Percentiles rank a stretch among this genome's conserved stretches.
These are phyloP conservation scores for Acanthamoeba castellanii DNA, from an alignment of 208 protist species.

Conservation along the genomic window DNA sequence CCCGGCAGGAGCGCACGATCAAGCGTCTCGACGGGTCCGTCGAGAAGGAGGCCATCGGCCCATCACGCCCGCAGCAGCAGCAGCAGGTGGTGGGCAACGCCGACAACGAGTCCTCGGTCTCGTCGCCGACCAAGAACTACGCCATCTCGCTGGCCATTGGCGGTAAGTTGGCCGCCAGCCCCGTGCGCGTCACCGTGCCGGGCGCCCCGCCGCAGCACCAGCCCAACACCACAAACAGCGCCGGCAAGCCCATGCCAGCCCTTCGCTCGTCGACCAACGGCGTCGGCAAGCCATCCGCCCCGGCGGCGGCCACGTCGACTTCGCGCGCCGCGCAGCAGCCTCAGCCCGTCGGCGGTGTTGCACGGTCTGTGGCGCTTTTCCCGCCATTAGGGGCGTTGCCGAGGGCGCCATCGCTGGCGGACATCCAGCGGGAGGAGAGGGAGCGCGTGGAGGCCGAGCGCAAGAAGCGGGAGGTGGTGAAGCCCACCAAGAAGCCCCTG, in stretches of 20 bases:
- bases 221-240: background rate
- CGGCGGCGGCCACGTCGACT: too few species aligned
- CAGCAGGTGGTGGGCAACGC: background rate
- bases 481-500: background rate
- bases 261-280: too few species aligned
- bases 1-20: background rate
- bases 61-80: background rate
- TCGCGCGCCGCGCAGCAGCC: too few species aligned
- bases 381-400: background rate
- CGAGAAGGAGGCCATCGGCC: background rate
- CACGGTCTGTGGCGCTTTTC: too few species aligned
- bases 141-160: conserved; percentile 1
- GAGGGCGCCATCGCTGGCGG: background rate
- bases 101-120: background rate
- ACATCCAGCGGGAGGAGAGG: conserved; percentile 19
- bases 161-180: background rate
- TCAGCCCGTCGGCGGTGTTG: too few species aligned
- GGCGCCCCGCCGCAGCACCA: background rate
- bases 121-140: too few species aligned
- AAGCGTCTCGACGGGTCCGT: conserved; percentile 9
- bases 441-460: background rate
- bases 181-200: background rate
- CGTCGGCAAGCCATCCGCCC: too few species aligned
- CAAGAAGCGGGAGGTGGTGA: background rate
- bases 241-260: background rate